phyloP scores from a whole-genome alignment of 352 stramenopile genomes.

The Phytophthora pinifolia region DNA sequence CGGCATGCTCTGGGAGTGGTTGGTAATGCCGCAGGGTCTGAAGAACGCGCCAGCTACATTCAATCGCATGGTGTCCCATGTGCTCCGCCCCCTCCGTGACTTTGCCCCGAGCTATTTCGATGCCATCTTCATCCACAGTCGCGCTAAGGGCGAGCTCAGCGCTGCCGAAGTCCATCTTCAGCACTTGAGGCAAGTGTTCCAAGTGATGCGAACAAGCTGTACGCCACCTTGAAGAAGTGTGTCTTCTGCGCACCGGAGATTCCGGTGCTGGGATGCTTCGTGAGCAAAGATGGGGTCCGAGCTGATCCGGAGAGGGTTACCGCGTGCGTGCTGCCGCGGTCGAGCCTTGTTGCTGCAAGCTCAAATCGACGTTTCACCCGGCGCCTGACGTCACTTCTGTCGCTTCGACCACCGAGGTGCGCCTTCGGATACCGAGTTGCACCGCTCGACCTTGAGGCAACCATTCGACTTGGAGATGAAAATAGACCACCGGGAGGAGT shows the following conservation, averaged over 20 bases:
- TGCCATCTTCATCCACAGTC: neutral
- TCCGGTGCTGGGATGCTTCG: neutral
- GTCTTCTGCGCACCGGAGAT: too few relatives aligned
- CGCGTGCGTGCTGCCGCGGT: too few relatives aligned
- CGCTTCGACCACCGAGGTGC: neutral
- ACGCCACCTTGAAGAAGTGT: too few relatives aligned
- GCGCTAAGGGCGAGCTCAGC: neutral
- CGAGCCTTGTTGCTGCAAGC: too few relatives aligned
- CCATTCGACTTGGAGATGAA: slow-evolving; percentile 7
- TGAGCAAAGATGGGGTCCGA: neutral
- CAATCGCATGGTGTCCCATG: neutral
- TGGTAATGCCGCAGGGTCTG: too few relatives aligned
- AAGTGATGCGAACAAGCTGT: slow-evolving; percentile 6
- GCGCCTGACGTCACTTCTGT: too few relatives aligned
- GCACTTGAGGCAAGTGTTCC: slow-evolving; percentile 5
- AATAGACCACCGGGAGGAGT: too few relatives aligned
- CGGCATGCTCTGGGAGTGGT: neutral
- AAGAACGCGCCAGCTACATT: too few relatives aligned
- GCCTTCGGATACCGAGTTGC: too few relatives aligned
- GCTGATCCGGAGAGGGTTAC: slow-evolving; percentile 13
- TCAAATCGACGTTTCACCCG: too few relatives aligned
- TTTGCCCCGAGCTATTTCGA: neutral
- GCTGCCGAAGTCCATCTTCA: neutral
- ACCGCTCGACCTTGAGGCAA: neutral
- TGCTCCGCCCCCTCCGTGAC: neutral